Conservation (phyloP, 2,329 filamentous ascomycete genomes). For the Tolypocladium nubicola region DNA sequence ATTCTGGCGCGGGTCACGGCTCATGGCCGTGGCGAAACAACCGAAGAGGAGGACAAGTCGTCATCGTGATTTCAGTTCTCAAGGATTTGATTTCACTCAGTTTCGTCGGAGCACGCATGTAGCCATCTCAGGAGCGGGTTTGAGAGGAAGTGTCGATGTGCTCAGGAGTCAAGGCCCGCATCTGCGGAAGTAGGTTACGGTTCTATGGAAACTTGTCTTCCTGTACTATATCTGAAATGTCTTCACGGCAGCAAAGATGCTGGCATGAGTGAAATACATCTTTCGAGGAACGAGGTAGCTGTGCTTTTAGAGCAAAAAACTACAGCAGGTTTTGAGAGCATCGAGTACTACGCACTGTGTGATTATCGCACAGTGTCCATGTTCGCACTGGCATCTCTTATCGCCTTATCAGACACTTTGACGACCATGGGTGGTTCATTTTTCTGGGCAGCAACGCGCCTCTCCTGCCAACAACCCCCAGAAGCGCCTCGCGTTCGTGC, state of each 20-base stretch:
- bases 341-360: neutral
- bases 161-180: neutral
- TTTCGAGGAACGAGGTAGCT: neutral
- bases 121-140: neutral
- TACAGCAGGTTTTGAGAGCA: no score
- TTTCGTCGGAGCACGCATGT: neutral
- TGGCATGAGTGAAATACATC: neutral
- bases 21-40: slow-evolving; percentile 30
- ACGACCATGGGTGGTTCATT: neutral
- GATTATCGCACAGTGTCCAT: fast-evolving
- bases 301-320: no score
- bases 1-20: slow-evolving; percentile 30
- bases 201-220: neutral
- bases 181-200: neutral
- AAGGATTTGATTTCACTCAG: neutral
- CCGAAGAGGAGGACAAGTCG: slow-evolving; percentile 32
- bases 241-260: no score
- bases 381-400: neutral
- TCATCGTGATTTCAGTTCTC: neutral
- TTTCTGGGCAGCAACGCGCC: neutral
- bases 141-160: neutral
- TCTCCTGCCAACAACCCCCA: neutral
- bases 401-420: neutral
- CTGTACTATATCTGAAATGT: no score
- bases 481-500: neutral